These are phyloP conservation scores for Diaporthe eres DNA, from an alignment of 2,329 filamentous ascomycete species.

Conservation along the genomic window DNA sequence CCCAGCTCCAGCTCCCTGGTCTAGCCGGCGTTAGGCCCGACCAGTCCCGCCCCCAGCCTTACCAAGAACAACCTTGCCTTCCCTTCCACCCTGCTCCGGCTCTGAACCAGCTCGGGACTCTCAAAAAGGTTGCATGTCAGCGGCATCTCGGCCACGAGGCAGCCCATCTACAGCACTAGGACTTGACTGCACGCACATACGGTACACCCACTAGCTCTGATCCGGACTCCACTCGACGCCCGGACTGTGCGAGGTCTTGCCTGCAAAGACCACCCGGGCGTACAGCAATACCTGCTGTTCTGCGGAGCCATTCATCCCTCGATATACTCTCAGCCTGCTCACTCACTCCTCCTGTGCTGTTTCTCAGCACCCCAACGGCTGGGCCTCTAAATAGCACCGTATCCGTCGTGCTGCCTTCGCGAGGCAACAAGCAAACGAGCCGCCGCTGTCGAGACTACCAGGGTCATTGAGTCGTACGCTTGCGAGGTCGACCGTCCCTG, in stretches of 20 bases:
- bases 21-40: background rate
- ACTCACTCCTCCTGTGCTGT: background rate
- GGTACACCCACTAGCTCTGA: background rate
- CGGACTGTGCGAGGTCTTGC: background rate
- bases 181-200: background rate
- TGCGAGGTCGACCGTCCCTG: background rate
- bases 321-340: constrained; percentile 21
- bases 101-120: background rate
- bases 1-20: constrained; percentile 18
- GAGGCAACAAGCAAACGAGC: background rate
- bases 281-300: constrained; percentile 23
- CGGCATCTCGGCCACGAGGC: constrained; percentile 9
- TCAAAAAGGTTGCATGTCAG: constrained; percentile 1
- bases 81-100: background rate
- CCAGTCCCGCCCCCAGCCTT: constrained; percentile 22
- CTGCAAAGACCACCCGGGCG: background rate
- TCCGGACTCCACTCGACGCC: background rate
- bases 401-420: background rate
- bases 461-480: background rate
- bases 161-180: background rate
- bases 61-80: constrained; percentile 20
- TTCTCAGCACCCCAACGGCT: background rate
- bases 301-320: constrained; percentile 5
- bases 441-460: background rate
- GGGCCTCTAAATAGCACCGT: background rate